phyloP scores from a whole-genome alignment of 768 basidiomycete species.

The Kockovaella imperatae region DNA sequence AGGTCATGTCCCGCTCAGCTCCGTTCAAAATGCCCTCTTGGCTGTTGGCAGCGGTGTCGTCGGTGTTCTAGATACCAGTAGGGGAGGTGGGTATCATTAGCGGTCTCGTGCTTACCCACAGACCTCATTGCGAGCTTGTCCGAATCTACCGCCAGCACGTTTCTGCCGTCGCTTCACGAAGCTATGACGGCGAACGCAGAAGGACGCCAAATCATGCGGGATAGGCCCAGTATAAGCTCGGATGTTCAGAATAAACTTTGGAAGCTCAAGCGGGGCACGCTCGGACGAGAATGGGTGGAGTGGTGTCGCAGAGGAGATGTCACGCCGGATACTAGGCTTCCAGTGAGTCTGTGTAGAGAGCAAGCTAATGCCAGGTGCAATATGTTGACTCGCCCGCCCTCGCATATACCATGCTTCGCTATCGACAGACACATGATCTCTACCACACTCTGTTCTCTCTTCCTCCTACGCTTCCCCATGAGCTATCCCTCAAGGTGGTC shows the following conservation, averaged over 20 bases:
- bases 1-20: slow-evolving; percentile 58
- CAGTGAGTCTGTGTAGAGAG: slow-evolving; percentile 52
- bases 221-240: slow-evolving; percentile 69
- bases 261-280: slow-evolving; percentile 64
- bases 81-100: slow-evolving; percentile 73
- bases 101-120: slow-evolving; percentile 39
- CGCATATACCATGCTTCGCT: slow-evolving; percentile 96
- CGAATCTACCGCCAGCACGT: slow-evolving; percentile 79
- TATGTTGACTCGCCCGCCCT: slow-evolving; percentile 92
- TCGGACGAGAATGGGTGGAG: slow-evolving; percentile 75
- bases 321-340: slow-evolving; percentile 86
- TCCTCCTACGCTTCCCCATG: slow-evolving; percentile 81
- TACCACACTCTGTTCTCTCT: slow-evolving; percentile 86
- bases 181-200: slow-evolving; percentile 69
- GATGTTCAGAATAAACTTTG: slow-evolving; percentile 64
- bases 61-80: slow-evolving; percentile 62
- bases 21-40: slow-evolving; percentile 75
- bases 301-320: slow-evolving; percentile 85
- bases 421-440: slow-evolving; percentile 95
- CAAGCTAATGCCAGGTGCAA: slow-evolving; percentile 58
- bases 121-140: slow-evolving; percentile 94
- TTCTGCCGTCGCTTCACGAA: slow-evolving; percentile 67
- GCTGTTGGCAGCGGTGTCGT: slow-evolving; percentile 77
- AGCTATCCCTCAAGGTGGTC: slow-evolving; percentile 88
- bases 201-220: slow-evolving; percentile 73